Base-by-base conservation (phyloP, 78 protist species). In the Dictyostelium firmibasis region DNA sequence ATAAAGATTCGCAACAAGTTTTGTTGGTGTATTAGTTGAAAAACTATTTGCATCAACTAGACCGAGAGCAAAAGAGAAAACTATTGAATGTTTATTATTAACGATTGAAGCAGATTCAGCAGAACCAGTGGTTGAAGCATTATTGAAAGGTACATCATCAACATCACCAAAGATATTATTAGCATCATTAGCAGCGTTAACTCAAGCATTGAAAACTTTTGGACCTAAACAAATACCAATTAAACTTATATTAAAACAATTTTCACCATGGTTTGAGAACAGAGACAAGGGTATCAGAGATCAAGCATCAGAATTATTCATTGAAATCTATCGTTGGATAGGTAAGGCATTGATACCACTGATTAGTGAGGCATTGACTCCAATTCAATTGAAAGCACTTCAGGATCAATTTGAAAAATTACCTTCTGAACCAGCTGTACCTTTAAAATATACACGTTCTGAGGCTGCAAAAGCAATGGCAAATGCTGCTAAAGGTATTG, bases 251-350 rank as follows among this genome's bases (percentile, higher is more conserved):
- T 43, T 93, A 36, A 81, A 82, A 70, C 75, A 57, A 23, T 86
- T 33, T 70, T 43, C 70, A 81, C 86, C 96, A 50, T 93, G 91
- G 93, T 93, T 93, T 85, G 96, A 93, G 62, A 7, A 93, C 25
- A 81, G 93, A 85, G 96, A 93, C 41, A 93, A 93, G 18, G 31
- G 33, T 57, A 67, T 93, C 29, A 81, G 96, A 75, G 96, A 93
- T 14, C 87, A 85, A 62, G 96, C 96, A 29, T 43, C 74, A 2
- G 60, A 47, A 3, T 31, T 93, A 3, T 72, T 86, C 10, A 86
- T 93, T 27, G 96, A 93, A 41, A 36, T 93, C 18, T 93, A 93
- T 74, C 70, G 92, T 67, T 93, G 96, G 96, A 86, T 93, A 36
- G 36, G 41, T 50, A 81, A 83, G 20, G 81, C 70, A 11, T 43